These are phyloP conservation scores for Kluyveromyces starmeri DNA, from an alignment of 805 yeast species.

Conservation along the genomic window DNA sequence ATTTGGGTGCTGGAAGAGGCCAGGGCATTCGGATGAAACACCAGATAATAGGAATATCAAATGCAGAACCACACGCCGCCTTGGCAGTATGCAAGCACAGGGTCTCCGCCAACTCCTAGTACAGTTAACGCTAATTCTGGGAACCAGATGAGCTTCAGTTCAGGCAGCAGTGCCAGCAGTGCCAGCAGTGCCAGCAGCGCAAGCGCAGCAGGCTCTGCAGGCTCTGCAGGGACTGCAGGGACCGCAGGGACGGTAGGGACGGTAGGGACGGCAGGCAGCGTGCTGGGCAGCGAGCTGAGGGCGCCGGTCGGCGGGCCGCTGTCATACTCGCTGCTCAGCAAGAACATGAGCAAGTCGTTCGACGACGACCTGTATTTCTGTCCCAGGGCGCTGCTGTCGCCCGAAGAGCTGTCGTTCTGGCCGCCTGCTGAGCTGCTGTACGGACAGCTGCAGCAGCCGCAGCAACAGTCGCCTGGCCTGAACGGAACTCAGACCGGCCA, in stretches of 20 bases:
- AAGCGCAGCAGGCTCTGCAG: too few relatives aligned
- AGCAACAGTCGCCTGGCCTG: constrained; percentile 11
- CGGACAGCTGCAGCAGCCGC: constrained; percentile 2
- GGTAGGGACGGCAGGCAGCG: too few relatives aligned
- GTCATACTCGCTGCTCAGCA: constrained; percentile 18
- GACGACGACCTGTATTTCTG: constrained; percentile 28
- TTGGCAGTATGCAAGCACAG: constrained; percentile 1
- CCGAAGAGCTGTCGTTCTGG: constrained; percentile 20
- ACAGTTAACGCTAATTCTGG: constrained; percentile 1
- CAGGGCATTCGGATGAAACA: too few relatives aligned
- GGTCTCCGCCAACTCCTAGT: constrained; percentile 1
- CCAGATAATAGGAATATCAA: too few relatives aligned
- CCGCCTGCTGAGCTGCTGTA: constrained; percentile 20
- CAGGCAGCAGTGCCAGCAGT: background rate
- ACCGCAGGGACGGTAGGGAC: too few relatives aligned
- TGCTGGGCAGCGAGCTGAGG: too few relatives aligned
- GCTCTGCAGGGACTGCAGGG: too few relatives aligned
- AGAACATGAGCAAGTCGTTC: constrained; percentile 23
- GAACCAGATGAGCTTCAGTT: background rate
- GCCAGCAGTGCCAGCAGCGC: background rate
- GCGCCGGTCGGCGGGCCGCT: too few relatives aligned
- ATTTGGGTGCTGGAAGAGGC: too few relatives aligned
- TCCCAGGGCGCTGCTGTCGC: constrained; percentile 24
- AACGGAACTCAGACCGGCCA: constrained; percentile 9
- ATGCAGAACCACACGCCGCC: constrained; percentile 1